phyloP scores from a whole-genome alignment of 2,329 filamentous ascomycete genomes.

The Neurospora crassa region DNA sequence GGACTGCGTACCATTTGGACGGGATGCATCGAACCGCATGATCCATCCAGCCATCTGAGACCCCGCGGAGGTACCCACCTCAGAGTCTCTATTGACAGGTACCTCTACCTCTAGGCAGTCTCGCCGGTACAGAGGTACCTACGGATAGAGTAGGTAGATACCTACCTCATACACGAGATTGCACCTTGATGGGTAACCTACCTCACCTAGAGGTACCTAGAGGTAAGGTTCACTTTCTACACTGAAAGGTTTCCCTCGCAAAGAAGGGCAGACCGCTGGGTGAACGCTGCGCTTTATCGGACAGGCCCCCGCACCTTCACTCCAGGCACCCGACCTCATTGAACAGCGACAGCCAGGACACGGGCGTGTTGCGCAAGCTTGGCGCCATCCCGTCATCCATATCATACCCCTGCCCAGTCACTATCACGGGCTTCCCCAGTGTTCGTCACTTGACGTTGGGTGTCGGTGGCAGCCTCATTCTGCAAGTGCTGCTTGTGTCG shows the following conservation, averaged over 20 bases:
- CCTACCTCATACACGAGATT: background rate
- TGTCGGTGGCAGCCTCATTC: background rate
- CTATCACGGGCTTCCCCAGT: background rate
- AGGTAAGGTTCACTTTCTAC: too few relatives aligned
- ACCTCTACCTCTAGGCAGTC: background rate
- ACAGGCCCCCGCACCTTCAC: background rate
- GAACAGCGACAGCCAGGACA: background rate
- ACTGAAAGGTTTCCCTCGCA: background rate
- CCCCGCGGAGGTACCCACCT: background rate
- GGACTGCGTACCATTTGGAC: background rate
- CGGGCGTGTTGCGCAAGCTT: background rate
- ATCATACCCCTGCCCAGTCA: background rate
- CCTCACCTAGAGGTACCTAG: too few relatives aligned
- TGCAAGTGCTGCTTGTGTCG: background rate
- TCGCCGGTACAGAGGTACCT: background rate
- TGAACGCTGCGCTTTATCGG: background rate
- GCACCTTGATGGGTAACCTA: background rate
- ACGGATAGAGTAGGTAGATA: background rate
- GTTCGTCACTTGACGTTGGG: background rate
- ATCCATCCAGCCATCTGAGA: background rate
- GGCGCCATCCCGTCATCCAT: background rate
- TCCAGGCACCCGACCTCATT: background rate
- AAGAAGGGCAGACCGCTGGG: background rate
- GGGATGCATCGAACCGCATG: background rate
- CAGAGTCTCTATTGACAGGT: background rate